phyloP scores from a whole-genome alignment of 2,329 filamentous ascomycete genomes.

The Curvularia eragrostidis region DNA sequence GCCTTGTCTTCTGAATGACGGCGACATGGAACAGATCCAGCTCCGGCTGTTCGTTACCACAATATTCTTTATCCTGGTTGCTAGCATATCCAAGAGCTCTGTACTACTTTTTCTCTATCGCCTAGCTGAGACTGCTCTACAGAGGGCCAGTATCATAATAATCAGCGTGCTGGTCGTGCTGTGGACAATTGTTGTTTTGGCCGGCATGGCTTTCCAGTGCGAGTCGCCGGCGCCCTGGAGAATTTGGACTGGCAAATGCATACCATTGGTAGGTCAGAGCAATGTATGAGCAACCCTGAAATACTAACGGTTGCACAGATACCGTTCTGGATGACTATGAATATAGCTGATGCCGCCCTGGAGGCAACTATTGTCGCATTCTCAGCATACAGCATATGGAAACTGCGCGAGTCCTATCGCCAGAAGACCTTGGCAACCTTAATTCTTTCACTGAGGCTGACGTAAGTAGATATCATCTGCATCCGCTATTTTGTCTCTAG shows the following conservation, averaged over 20 bases:
- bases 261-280: conserved; percentile 26
- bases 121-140: conserved; percentile 22
- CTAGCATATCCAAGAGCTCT: conserved; percentile 36
- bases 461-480: conserved; percentile 21
- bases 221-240: conserved; percentile 35
- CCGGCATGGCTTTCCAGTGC: conserved; percentile 34
- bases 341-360: conserved; percentile 25
- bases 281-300: not conserved
- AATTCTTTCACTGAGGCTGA: conserved; percentile 29
- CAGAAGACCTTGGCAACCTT: conserved; percentile 26
- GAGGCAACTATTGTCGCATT: conserved; percentile 29
- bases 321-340: conserved; percentile 34
- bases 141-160: conserved; percentile 19
- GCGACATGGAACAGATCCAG: conserved; percentile 21
- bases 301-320: conserved; percentile 1
- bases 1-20: conserved; percentile 18
- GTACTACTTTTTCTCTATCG: conserved; percentile 30
- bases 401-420: conserved; percentile 20
- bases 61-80: conserved; percentile 30
- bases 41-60: conserved; percentile 32
- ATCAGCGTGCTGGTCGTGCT: conserved; percentile 23
- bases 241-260: conserved; percentile 31
- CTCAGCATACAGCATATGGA: conserved; percentile 27
- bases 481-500: no score
- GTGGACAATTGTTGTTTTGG: conserved; percentile 30